Conservation (phyloP, 805 yeast species). For the Kluyveromyces starmeri region DNA sequence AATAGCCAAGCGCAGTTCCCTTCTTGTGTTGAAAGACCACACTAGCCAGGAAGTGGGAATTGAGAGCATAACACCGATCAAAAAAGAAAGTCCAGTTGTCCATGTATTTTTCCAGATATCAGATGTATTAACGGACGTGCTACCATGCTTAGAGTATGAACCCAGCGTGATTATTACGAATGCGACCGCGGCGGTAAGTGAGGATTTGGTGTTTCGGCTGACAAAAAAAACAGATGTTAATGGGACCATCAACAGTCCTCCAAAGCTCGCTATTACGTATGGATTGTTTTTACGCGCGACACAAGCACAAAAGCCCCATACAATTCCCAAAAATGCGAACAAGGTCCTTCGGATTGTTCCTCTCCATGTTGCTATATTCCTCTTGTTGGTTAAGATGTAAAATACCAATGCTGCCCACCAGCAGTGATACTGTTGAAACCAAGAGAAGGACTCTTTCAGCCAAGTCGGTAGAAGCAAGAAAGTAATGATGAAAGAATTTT, state of each 20-base stretch:
- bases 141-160: conserved; percentile 16
- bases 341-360: conserved; percentile 27
- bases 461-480: conserved; percentile 38
- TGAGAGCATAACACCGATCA: conserved; percentile 33
- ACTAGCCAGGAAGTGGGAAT: conserved; percentile 36
- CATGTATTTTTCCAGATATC: conserved; percentile 33
- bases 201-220: conserved; percentile 35
- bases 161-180: conserved; percentile 35
- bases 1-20: conserved; percentile 33
- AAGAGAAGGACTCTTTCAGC: conserved; percentile 31
- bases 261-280: conserved; percentile 34
- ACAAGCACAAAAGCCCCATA: conserved; percentile 41
- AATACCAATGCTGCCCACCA: conserved; percentile 37
- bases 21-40: conserved; percentile 41
- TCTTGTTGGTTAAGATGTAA: conserved; percentile 34
- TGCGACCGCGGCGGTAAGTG: conserved; percentile 32
- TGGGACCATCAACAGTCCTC: conserved; percentile 29
- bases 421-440: conserved; percentile 37
- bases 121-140: conserved; percentile 12
- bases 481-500: conserved; percentile 30
- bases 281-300: conserved; percentile 32
- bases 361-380: conserved; percentile 32
- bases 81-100: conserved; percentile 32
- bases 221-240: conserved; percentile 30
- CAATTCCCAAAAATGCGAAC: conserved; percentile 33